Base-by-base conservation (phyloP, 257 asterid species). In the Schizonepeta tenuifolia region DNA sequence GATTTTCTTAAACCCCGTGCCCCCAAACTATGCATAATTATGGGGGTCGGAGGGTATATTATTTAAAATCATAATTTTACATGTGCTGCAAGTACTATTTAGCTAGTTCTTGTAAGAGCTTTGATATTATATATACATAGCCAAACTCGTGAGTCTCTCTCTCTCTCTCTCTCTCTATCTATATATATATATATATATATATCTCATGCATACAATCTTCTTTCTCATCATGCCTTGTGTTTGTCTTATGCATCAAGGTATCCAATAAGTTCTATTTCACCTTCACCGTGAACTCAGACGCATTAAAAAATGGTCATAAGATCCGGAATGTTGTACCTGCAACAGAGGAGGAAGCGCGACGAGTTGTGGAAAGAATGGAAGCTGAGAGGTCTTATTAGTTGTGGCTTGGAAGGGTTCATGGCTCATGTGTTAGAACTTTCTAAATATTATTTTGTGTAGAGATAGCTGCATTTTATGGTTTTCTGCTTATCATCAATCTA, bases 211-310 rank as follows among this genome's bases (percentile, higher is more conserved):
- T 31, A 5, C 36, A 31, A 31, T 31, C 36, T 5, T 31, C 6
- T 31, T 31, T 31, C 36, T 31, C 6, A 31, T 31, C 36, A 31
- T 31, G 36, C 36, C 36, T 31, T 31, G 7, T 31, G 36, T 31
- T 31, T 31, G 36, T 31, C 7, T 31, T 31, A 56, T 72, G 40
- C 69, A 60, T 66, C 28, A 21, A 93, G 98, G 96, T 93, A 22
- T 93, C 98, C 40, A 91, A 89, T 72, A 93, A 85, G 83, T 93
- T 91, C 88, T 91, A 90, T 83, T 93, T 93, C 87, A 91, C 97
- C 54, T 93, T 85, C 83, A 83, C 88, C 2, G 82, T 90, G 67
- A 82, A 79, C 75, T 63, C 83, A 24, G 90, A 89, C 26, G 91
- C 93, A 18, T 71, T 78, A 67, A 79, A 50, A 70, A 79, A 80